Evolutionary conservation across 768 basidiomycete species (phyloP), one percentile per base, ranked within the genome.

Genomic region (Panus rudis): DNA sequence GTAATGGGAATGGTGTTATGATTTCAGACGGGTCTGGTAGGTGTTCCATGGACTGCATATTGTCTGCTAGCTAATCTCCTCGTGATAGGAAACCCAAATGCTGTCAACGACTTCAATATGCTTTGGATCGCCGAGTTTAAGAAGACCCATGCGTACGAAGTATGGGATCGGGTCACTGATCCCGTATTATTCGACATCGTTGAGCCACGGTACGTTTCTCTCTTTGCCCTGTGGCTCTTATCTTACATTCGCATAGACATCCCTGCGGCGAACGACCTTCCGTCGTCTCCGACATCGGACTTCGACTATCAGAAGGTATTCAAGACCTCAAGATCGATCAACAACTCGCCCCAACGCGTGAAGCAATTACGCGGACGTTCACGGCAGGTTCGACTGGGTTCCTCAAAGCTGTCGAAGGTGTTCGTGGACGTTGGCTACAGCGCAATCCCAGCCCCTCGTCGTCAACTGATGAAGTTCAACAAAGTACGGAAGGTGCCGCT

Each of bases 261-360:
- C 94, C 94, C 28, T 96, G 93, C 61, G 88, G 82, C 46, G 89
- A 90, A 52, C 90, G 88, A 57, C 85, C 88, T 0, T 86, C 87
- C 12, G 80, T 89, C 1, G 85, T 97, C 4, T 74, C 91, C 4
- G 96, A 99, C 54, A 82, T 99, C 26, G 87, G 93, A 7, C 71
- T 98, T 4, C 83, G 93, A 8, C 75, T 99, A 20, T 80, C 85
- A 45, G 93, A 98, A 65, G 92, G 93, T 2, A 78, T 98, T 14
- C 92, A 96, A 58, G 94, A 97, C 22, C 74, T 99, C 40, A 90
- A 87, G 59, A 63, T 97, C 4, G 89, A 96, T 24, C 86, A 96
- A 61, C 90, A 92, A 53, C 76, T 96, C n/a, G 92, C 83, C 4
- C 92, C 94, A 2, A 85, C 92, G 1, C 77, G 90, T 6, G 92